These are phyloP conservation scores for Tricholoma matsutake DNA, from an alignment of 768 basidiomycete genomes.

Conservation along the genomic window DNA sequence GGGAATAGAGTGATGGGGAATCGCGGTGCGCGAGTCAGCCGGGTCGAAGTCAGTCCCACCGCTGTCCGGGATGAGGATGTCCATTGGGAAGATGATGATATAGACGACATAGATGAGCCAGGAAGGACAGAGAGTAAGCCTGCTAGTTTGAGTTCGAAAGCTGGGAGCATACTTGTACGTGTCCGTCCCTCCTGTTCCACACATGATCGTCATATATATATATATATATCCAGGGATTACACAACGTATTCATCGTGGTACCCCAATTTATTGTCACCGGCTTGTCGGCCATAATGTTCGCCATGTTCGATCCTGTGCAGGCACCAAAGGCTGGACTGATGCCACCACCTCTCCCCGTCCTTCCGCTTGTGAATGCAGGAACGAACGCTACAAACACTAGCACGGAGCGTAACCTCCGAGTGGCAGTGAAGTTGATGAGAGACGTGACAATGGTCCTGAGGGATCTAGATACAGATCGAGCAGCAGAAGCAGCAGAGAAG, in stretches of 20 bases:
- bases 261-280: conserved; percentile 94
- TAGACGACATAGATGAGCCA: not conserved
- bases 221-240: conserved; percentile 66
- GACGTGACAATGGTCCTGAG: conserved; percentile 10
- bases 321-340: conserved; percentile 10
- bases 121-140: conserved; percentile 12
- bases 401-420: not conserved
- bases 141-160: conserved; percentile 66
- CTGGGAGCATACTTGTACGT: conserved; percentile 81
- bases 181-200: not conserved
- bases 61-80: not conserved
- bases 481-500: conserved; percentile 15
- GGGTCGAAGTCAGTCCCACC: not conserved
- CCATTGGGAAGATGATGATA: not conserved
- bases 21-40: conserved; percentile 45
- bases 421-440: not conserved
- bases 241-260: conserved; percentile 91
- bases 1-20: conserved; percentile 35
- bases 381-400: not conserved
- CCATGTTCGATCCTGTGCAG: conserved; percentile 71
- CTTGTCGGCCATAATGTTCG: conserved; percentile 82
- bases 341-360: conserved; percentile 4
- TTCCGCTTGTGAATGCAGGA: not conserved
- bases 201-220: not conserved
- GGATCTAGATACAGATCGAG: conserved; percentile 11